These are phyloP conservation scores for Boletus patriciae DNA, from an alignment of 768 basidiomycete genomes.

Conservation along the genomic window DNA sequence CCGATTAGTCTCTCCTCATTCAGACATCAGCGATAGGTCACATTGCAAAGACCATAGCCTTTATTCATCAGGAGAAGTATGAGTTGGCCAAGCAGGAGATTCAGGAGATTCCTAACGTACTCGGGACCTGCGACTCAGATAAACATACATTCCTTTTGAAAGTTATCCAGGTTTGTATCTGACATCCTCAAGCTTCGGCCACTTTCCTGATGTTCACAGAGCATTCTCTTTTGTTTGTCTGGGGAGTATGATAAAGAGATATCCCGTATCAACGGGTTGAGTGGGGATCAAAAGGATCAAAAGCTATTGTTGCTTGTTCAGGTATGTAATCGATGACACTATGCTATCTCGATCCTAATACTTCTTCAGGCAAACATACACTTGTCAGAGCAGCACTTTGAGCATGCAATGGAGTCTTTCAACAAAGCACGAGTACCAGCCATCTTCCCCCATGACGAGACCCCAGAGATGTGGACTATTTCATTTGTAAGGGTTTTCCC, in stretches of 20 bases:
- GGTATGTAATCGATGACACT: neutral
- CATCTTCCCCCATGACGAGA: slow-evolving; percentile 15
- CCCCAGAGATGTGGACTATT: slow-evolving; percentile 13
- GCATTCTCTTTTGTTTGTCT: slow-evolving; percentile 14
- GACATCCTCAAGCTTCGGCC: neutral
- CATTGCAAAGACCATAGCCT: slow-evolving; percentile 14
- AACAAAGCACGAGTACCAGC: slow-evolving; percentile 5
- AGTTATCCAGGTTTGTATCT: slow-evolving; percentile 11
- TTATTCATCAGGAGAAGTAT: neutral
- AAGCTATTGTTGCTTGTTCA: slow-evolving; percentile 13
- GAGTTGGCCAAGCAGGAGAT: slow-evolving; percentile 5
- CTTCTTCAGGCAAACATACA: slow-evolving; percentile 16
- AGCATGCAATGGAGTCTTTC: slow-evolving; percentile 9
- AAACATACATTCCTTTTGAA: slow-evolving; percentile 3
- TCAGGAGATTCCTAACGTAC: neutral
- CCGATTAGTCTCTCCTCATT: slow-evolving; percentile 9
- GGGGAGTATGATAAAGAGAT: slow-evolving; percentile 5
- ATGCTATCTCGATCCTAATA: neutral
- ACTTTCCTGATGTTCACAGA: neutral
- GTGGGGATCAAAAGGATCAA: neutral
- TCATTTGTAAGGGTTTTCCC: slow-evolving; percentile 11
- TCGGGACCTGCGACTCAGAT: neutral
- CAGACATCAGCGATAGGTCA: slow-evolving; percentile 15
- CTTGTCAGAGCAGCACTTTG: slow-evolving; percentile 2
- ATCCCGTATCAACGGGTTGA: neutral